Base-by-base conservation (phyloP, 306 rosid genomes). In the Cicer yamashitae region DNA sequence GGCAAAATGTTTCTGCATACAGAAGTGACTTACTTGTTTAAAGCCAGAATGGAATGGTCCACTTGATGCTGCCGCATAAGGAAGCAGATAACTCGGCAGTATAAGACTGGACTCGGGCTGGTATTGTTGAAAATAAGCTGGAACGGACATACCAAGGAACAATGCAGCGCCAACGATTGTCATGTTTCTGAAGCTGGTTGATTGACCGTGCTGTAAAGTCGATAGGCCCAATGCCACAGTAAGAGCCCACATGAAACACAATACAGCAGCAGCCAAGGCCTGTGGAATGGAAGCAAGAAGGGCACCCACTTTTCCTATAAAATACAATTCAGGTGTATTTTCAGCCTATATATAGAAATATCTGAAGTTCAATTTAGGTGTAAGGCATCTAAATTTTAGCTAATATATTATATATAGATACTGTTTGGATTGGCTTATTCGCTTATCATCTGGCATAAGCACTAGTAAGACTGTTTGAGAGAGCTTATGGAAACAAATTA, bases 171-270 rank as follows among this genome's bases (percentile, higher is more conserved):
- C 98, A 38, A 90, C 91, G 70, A 94, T 89, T 22, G 85, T 86
- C 63, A 89, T 90, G 89, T 91, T 91, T 75, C 98, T 85, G 79
- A 87, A 86, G 84, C 96, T 90, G 71, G 90, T 73, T 15, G 91
- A 85, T 81, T 84, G 97, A 78, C 88, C 57, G 54, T 88, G 86
- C 75, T 91, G 98, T 82, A 91, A 81, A 61, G 87, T 90, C 1
- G 91, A 90, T 53, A 91, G 88, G 39, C 98, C 98, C 62, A 94
- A 79, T 10, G 97, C 86, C 47, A 81, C 89, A 11, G 82, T 89
- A 12, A 91, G 98, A 51, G 91, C 97, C 98, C 98, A 94, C 67
- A 85, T 87, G 88, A 94, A 91, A 82, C 97, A 91, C 46, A 94
- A 82, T 39, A 86, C 79, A 10, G 97, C 89, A 78, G 98, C 97